These are phyloP conservation scores for Leccinum fibrillosum DNA, from an alignment of 768 basidiomycete genomes.

Conservation along the genomic window DNA sequence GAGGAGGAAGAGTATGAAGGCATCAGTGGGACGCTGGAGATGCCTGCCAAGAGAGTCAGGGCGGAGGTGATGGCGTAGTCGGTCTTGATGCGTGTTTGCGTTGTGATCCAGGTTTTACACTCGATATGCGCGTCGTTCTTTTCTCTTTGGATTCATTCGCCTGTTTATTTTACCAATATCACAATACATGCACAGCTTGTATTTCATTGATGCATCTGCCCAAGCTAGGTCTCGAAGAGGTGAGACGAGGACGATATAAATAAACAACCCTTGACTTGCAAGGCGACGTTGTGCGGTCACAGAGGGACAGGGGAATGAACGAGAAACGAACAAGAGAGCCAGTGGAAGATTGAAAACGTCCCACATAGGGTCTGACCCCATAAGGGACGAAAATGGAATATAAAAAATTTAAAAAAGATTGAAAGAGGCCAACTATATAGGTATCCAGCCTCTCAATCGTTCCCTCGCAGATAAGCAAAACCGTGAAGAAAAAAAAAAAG, in stretches of 20 bases:
- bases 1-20: slow-evolving; percentile 33
- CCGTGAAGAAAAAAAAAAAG: background rate
- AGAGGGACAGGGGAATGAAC: slow-evolving; percentile 1
- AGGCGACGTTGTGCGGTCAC: background rate
- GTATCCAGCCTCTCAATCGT: slow-evolving; percentile 26
- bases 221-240: background rate
- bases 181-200: background rate
- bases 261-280: slow-evolving; percentile 18
- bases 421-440: slow-evolving; percentile 27
- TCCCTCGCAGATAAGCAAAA: slow-evolving; percentile 13
- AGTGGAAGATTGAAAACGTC: no score
- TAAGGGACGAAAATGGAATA: no score
- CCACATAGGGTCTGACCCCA: no score
- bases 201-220: background rate
- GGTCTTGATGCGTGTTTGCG: background rate
- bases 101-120: background rate
- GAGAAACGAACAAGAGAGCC: background rate
- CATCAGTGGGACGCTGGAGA: slow-evolving; percentile 12
- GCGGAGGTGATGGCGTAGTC: slow-evolving; percentile 19
- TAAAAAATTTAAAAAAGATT: background rate
- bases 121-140: background rate
- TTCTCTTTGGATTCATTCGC: background rate
- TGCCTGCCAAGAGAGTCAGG: slow-evolving; percentile 27
- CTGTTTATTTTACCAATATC: background rate
- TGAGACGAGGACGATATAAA: slow-evolving; percentile 11